Percentiles rank a stretch among this genome's conserved stretches.
Conservation (phyloP, 2,329 filamentous ascomycete species). For the Fusarium sp. region DNA sequence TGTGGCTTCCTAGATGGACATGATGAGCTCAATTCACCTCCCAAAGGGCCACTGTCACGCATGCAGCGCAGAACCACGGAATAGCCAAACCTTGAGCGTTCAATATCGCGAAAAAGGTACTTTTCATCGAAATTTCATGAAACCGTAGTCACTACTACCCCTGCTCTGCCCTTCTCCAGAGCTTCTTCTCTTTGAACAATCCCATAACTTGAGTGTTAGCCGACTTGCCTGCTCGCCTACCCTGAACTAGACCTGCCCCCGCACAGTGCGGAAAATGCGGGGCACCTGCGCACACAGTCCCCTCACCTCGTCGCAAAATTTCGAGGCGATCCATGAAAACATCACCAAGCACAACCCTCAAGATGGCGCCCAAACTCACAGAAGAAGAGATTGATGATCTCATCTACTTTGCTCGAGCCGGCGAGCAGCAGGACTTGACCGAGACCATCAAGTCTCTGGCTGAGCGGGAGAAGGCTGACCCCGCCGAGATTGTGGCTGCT, state of each 20-base stretch:
- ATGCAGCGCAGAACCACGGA: too few relatives aligned
- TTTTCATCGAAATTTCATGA: too few relatives aligned
- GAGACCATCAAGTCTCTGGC: conserved; percentile 69
- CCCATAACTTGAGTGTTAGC: neutral
- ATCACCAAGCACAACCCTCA: conserved; percentile 22
- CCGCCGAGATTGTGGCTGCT: conserved; percentile 74
- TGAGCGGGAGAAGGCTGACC: conserved; percentile 68
- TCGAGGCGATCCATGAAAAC: conserved; percentile 38
- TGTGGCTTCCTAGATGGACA: too few relatives aligned
- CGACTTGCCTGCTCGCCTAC: conserved; percentile 30
- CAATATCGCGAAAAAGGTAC: too few relatives aligned
- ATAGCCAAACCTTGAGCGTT: too few relatives aligned
- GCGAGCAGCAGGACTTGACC: conserved; percentile 78
- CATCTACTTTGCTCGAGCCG: conserved; percentile 85
- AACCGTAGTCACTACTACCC: too few relatives aligned
- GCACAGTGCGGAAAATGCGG: conserved; percentile 53
- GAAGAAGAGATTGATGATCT: conserved; percentile 92
- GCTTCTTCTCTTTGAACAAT: neutral
- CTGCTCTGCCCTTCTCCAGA: neutral
- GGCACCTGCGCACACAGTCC: conserved; percentile 52
- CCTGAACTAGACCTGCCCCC: conserved; percentile 29
- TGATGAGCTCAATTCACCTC: too few relatives aligned
- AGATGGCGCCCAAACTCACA: conserved; percentile 67
- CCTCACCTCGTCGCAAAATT: conserved; percentile 52
- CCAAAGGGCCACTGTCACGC: too few relatives aligned